These are phyloP conservation scores for Ophiostoma himal-ulmi DNA, from an alignment of 2,329 filamentous ascomycete genomes.

Conservation along the genomic window DNA sequence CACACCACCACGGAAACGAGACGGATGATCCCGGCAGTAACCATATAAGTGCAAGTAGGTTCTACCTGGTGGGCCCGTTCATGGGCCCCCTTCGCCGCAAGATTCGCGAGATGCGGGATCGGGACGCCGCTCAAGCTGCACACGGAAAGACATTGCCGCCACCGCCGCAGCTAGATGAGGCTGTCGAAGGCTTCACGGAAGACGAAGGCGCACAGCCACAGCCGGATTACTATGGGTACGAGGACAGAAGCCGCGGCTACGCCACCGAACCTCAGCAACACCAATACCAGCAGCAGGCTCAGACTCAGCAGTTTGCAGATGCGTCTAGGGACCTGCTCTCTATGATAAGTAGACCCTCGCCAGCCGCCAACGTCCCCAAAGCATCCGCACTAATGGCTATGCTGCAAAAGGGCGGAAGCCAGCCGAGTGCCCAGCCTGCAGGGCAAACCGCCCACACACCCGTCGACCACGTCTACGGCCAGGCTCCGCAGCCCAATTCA, in stretches of 20 bases:
- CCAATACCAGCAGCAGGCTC: slow-evolving; percentile 22
- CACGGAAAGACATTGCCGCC: neutral
- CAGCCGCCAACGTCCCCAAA: slow-evolving; percentile 9
- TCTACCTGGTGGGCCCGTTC: slow-evolving; percentile 77
- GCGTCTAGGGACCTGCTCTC: neutral
- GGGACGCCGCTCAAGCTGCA: neutral
- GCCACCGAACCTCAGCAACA: slow-evolving; percentile 13
- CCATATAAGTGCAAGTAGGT: slow-evolving; percentile 48
- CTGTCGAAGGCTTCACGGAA: slow-evolving; percentile 55
- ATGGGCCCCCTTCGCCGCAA: slow-evolving; percentile 79
- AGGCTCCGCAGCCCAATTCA: slow-evolving; percentile 46
- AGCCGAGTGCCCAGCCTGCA: neutral
- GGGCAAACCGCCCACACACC: slow-evolving; percentile 44
- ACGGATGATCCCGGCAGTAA: slow-evolving; percentile 53
- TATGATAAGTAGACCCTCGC: neutral
- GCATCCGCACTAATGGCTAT: slow-evolving; percentile 10
- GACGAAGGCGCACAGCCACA: slow-evolving; percentile 45
- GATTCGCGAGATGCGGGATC: slow-evolving; percentile 46
- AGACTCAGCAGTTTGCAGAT: slow-evolving; percentile 7
- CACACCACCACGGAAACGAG: slow-evolving; percentile 48
- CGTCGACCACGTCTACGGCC: slow-evolving; percentile 47
- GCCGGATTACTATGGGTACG: neutral
- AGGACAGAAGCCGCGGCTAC: neutral
- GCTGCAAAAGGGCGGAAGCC: slow-evolving; percentile 14
- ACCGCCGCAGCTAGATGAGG: slow-evolving; percentile 35